phyloP scores from a whole-genome alignment of 2,329 filamentous ascomycete genomes.

The Golovinomyces cichoracearum region DNA sequence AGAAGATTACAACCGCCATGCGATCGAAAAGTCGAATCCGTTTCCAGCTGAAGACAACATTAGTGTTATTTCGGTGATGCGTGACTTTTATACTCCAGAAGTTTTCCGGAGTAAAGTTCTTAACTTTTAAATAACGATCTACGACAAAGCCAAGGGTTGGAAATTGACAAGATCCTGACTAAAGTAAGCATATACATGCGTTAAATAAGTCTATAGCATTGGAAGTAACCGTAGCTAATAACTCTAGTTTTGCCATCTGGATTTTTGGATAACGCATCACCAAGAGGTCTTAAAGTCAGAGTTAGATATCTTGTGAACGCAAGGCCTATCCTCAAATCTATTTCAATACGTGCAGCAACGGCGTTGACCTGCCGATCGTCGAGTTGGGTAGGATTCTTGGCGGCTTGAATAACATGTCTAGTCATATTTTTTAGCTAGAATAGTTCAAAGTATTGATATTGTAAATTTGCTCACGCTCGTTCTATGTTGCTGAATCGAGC shows the following conservation, averaged over 20 bases:
- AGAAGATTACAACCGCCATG: conserved; percentile 52
- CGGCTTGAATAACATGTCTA: conserved; percentile 68
- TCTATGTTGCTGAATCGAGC: conserved; percentile 94
- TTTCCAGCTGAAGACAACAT: conserved; percentile 64
- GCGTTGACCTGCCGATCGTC: conserved; percentile 73
- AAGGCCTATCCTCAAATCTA: conserved; percentile 76
- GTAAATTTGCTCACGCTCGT: conserved; percentile 35
- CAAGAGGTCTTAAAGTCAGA: conserved; percentile 45
- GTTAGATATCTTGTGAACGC: conserved; percentile 81
- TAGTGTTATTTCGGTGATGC: conserved; percentile 50
- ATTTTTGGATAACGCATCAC: conserved; percentile 36
- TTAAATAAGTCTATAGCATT: background rate
- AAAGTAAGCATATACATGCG: conserved; percentile 2
- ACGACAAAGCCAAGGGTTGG: conserved; percentile 92
- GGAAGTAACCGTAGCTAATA: conserved; percentile 50
- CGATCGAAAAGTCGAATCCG: conserved; percentile 70
- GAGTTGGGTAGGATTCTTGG: conserved; percentile 46
- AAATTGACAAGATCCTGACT: conserved; percentile 66
- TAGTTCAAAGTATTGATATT: conserved; percentile 2
- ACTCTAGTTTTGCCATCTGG: conserved; percentile 16
- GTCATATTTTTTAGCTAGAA: background rate
- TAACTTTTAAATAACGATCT: conserved; percentile 78
- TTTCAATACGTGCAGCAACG: conserved; percentile 66
- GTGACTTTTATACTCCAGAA: conserved; percentile 85
- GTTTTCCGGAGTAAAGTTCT: conserved; percentile 72